Base-by-base conservation (phyloP, 768 basidiomycete species). In the Phylloporus rhodoxanthus region DNA sequence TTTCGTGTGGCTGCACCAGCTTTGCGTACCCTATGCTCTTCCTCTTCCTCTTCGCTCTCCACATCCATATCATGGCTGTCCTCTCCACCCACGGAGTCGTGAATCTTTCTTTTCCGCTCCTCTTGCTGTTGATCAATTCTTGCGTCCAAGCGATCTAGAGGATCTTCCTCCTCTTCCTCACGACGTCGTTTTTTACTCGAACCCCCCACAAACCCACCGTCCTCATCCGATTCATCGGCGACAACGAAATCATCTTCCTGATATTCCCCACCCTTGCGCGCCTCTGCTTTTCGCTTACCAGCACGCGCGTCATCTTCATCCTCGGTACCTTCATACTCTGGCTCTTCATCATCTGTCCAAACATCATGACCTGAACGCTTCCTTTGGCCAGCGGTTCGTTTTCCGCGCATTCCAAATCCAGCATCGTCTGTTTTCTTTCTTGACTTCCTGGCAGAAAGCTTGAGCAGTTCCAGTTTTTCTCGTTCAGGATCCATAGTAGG, bases 231-330 rank as follows among this genome's bases (percentile, higher is more conserved):
- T 19, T 77, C 75, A 56, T 90, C 88, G 13, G 84, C 82, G 10
- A 91, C 90, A 25, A 92, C 72, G 58, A 92, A 92, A 58, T 89
- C 89, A 62, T 92, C 89, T 50, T 84, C 81, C 62, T 88, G 85
- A 57, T 91, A 91, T 37, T 89, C 85, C 19, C 79, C 80, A 5
- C 80, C 74, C 46, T 76, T 78, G 47, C 76, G 76, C n/a, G 71
- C 68, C 13, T 62, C 61, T 45, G 59, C 58, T 62, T 78, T 78
- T 55, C 75, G 70, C 65, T 81, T 78, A 47, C 62, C 44, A 43
- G 61, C 56, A 48, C 59, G 57, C 20, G 71, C 68, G 0, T 77
- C 77, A n/a, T 81, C 75, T 8, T 82, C 82, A 17, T 83, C 83
- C 29, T 83, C 82, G 2, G 78, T 77, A 43, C 73, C 77, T 26